A percentile compares a stretch with the other conserved stretches of the same genome.
These are phyloP conservation scores for Naumovozyma castellii DNA, from an alignment of 805 yeast species.

Conservation along the genomic window DNA sequence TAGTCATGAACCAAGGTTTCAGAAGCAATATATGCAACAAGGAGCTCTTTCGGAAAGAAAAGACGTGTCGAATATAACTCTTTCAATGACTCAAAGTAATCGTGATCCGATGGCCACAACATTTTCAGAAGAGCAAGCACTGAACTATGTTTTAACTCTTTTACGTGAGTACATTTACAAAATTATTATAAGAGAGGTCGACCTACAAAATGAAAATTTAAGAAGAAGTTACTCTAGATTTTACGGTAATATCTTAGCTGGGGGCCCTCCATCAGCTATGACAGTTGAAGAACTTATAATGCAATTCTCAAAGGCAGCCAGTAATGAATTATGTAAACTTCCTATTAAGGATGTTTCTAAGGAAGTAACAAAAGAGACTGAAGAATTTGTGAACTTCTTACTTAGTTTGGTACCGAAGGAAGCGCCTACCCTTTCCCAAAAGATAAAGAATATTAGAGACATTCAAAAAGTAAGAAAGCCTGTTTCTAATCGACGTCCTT, in stretches of 20 bases:
- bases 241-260: conserved; percentile 42
- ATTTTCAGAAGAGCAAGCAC: background rate
- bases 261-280: conserved; percentile 32
- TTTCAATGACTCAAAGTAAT: background rate
- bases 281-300: conserved; percentile 38
- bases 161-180: background rate
- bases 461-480: background rate
- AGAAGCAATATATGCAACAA: conserved; percentile 13
- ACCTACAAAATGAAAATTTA: conserved; percentile 34
- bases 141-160: conserved; percentile 3
- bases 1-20: conserved; percentile 54
- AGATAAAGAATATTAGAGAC: conserved; percentile 36
- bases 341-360: conserved; percentile 18
- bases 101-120: background rate
- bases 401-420: conserved; percentile 11
- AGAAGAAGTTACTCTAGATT: conserved; percentile 52
- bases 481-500: background rate
- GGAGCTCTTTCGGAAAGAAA: background rate
- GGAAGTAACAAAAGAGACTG: conserved; percentile 19
- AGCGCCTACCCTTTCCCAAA: conserved; percentile 23
- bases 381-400: conserved; percentile 18
- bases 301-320: conserved; percentile 44
- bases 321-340: conserved; percentile 41
- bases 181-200: conserved; percentile 38
- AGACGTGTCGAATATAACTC: background rate